Base-by-base conservation (phyloP, 202 grass and related monocot species). In the Cymbopogon flexuosus region DNA sequence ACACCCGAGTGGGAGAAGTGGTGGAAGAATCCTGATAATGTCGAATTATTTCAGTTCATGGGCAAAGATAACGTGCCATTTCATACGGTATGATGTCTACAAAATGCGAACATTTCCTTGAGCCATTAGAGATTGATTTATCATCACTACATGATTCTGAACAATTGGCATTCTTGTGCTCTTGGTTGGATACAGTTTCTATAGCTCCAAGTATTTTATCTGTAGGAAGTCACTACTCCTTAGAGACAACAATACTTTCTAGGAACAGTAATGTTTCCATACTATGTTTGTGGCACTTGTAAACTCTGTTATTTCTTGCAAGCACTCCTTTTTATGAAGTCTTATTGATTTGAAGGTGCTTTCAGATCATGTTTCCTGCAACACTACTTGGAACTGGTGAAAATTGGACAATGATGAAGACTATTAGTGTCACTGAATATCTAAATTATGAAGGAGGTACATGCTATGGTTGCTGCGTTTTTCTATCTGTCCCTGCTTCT, bases 51-150 rank as follows among this genome's bases (percentile, higher is more conserved):
- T 89, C 95, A 98, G 76, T 98, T 98, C 77, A 98, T 98, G 96
- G 96, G 96, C 61, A 98, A 98, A 89, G 96, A 98, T 90, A 98
- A 98, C 76, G 96, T 98, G 41, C 96, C 96, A 84, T 98, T 98
- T 98, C 96, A 98, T 80, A 98, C 92, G 51, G 92, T 98, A 95
- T 79, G 84, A 72, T 73, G 59, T 36, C 16, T 68, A 61, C 36
- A 42, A 52, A 68, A 73, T 62, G 36, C 13, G 47, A 87, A 41
- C 60, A 77, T 70, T 46, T 62, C 47, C 7, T 77, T 79, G 37
- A 82, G 5, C 18, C 3, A 18, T 66, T 65, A 69, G 23, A 76
- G 7, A 23, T 67, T 73, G 21, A 71, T 75, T 85, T 39, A 65
- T 43, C 33, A 52, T n/a, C 43, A 33, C 14, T 45, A 6, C 24